These are phyloP conservation scores for Gracilariopsis chorda DNA, from an alignment of 23 red algal species.

Conservation along the genomic window DNA sequence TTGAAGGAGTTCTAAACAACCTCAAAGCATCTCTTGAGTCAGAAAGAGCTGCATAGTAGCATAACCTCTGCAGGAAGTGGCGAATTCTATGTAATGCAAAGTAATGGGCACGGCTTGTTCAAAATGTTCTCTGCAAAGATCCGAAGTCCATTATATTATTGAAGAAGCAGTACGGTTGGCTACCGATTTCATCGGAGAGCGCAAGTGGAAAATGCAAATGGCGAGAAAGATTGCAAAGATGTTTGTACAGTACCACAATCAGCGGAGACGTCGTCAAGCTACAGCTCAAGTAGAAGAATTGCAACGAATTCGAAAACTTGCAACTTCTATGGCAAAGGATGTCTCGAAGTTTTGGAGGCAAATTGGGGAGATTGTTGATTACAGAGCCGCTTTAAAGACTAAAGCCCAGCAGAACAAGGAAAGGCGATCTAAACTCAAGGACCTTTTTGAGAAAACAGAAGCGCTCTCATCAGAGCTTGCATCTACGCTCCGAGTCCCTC, in stretches of 20 bases:
- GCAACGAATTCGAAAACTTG: constrained; percentile 31
- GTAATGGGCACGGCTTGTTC: too few relatives aligned
- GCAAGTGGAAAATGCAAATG: constrained; percentile 84
- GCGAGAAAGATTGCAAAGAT: constrained; percentile 63
- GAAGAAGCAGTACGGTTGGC: constrained; percentile 89
- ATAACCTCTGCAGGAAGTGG: too few relatives aligned
- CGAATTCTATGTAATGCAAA: too few relatives aligned
- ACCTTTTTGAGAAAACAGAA: constrained; percentile 60
- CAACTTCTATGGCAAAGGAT: constrained; percentile 52
- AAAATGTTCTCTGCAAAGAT: too few relatives aligned
- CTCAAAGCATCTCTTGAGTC: too few relatives aligned
- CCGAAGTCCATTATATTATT: constrained; percentile 91
- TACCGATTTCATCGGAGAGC: constrained; percentile 86
- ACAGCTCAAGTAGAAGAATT: constrained; percentile 48
- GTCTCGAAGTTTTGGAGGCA: constrained; percentile 90
- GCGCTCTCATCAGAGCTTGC: constrained; percentile 52
- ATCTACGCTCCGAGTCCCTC: not conserved
- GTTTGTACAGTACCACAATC: constrained; percentile 36
- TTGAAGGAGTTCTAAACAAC: too few relatives aligned
- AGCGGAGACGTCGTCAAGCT: constrained; percentile 32
- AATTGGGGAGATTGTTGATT: constrained; percentile 62
- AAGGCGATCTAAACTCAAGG: constrained; percentile 35
- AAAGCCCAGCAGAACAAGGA: constrained; percentile 35
- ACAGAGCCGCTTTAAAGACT: not conserved
- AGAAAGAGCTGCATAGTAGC: too few relatives aligned